phyloP scores from a whole-genome alignment of 495 filamentous ascomycete species.

The Podospora sp. region DNA sequence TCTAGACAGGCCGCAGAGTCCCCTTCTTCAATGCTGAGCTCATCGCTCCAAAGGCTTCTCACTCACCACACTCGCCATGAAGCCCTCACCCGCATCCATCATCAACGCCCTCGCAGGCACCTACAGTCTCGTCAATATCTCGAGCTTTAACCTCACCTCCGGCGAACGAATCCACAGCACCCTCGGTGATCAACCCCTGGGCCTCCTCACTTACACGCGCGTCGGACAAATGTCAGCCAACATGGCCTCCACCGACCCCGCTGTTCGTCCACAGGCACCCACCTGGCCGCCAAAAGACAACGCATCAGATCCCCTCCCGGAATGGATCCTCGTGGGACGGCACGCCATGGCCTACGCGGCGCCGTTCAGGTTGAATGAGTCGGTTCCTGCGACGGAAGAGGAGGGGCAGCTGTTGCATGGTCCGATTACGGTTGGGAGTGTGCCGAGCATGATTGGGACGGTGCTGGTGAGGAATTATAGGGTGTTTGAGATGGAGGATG shows the following conservation, averaged over 20 bases:
- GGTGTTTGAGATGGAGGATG: background rate
- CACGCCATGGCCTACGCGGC: conserved; percentile 9
- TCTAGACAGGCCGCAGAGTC: no score
- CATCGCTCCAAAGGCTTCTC: no score
- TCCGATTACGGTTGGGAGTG: conserved; percentile 5
- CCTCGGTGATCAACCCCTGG: background rate
- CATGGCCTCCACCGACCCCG: background rate
- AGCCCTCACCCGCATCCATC: no score
- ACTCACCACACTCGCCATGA: no score
- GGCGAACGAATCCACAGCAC: background rate
- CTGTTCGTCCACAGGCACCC: background rate
- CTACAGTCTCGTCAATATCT: no score
- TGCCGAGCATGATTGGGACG: background rate
- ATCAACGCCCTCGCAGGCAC: no score
- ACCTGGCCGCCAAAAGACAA: conserved; percentile 9
- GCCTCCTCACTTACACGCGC: conserved; percentile 12
- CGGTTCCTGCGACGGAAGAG: conserved; percentile 1
- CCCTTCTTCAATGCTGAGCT: no score
- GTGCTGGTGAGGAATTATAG: background rate
- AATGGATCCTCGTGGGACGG: conserved; percentile 9
- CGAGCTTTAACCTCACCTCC: no score
- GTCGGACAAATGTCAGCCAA: conserved; percentile 17
- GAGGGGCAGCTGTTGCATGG: conserved; percentile 16
- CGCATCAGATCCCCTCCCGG: background rate
- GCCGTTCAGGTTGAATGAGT: conserved; percentile 5